Conservation (phyloP, 139 green algal species). For the Micromonas pusilla region DNA sequence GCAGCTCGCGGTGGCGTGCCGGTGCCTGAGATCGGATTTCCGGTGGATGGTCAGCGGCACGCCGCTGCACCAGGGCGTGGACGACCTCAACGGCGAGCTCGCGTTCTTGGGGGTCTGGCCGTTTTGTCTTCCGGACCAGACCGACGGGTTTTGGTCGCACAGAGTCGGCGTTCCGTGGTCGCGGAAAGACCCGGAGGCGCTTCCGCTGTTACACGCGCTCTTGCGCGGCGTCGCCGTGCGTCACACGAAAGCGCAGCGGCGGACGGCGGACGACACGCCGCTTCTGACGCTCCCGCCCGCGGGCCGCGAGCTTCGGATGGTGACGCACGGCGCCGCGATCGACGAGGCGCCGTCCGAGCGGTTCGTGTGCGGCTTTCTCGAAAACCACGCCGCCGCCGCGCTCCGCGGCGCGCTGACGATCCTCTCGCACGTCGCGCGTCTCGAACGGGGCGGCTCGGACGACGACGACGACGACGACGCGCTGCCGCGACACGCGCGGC, state of each 20-base stretch:
- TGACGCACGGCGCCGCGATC: not conserved
- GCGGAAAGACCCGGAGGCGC: not conserved
- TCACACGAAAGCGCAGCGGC: conserved; percentile 57
- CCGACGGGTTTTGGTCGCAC: conserved; percentile 15
- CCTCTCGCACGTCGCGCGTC: too few species aligned
- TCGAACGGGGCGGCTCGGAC: not conserved
- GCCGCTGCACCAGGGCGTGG: conserved; percentile 67
- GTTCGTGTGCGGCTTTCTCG: not conserved
- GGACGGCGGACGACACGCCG: not conserved
- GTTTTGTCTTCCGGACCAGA: conserved; percentile 15
- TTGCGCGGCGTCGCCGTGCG: conserved; percentile 77
- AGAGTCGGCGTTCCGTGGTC: not conserved
- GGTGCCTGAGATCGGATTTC: not conserved
- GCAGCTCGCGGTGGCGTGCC: not conserved
- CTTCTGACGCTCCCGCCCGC: not conserved
- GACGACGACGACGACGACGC: too few species aligned
- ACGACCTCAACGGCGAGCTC: conserved; percentile 79
- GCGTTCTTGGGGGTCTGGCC: conserved; percentile 60
- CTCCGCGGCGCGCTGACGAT: not conserved
- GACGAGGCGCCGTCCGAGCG: not conserved
- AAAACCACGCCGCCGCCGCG: not conserved
- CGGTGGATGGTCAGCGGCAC: conserved; percentile 63
- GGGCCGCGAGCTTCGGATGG: not conserved
- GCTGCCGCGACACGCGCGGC: too few species aligned
- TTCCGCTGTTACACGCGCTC: conserved; percentile 40